Evolutionary conservation across 148 eudicot genomes (phyloP).

Genomic region (Mesembryanthemum crystallinum): DNA sequence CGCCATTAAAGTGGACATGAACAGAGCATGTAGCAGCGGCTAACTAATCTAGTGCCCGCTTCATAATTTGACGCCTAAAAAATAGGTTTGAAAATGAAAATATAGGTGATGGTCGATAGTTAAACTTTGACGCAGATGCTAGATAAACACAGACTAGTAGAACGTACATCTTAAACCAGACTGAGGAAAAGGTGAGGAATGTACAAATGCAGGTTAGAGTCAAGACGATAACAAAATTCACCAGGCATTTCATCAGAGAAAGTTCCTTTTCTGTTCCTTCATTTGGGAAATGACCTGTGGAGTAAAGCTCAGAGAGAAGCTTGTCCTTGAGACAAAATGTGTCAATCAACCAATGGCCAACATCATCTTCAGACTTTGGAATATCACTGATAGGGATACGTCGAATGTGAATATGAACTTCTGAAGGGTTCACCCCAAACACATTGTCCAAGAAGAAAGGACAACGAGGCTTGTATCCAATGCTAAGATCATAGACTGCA

Average conservation of each 20-base stretch:
- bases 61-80: constrained; percentile 14
- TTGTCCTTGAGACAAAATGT: constrained; percentile 65
- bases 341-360: constrained; percentile 59
- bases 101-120: constrained; percentile 51
- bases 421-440: constrained; percentile 75
- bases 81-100: constrained; percentile 32
- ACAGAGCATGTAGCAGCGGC: constrained; percentile 3
- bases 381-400: constrained; percentile 49
- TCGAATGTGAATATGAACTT: constrained; percentile 83
- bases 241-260: constrained; percentile 46
- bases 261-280: constrained; percentile 55
- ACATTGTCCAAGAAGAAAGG: constrained; percentile 89
- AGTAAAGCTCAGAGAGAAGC: constrained; percentile 59
- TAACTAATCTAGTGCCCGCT: constrained; percentile 26
- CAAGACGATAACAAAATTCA: constrained; percentile 46
- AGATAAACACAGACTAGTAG: constrained; percentile 54
- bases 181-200: constrained; percentile 52
- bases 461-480: constrained; percentile 70
- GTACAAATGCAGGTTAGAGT: constrained; percentile 46
- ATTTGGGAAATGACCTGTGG: constrained; percentile 64
- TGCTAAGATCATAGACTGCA: constrained; percentile 90
- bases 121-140: constrained; percentile 52
- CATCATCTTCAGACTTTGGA: constrained; percentile 58
- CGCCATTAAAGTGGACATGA: neutral
- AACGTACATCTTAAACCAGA: constrained; percentile 65